Evolutionary conservation across 2,329 filamentous ascomycete species (phyloP), one percentile per base, ranked within the genome.

Genomic region (Bipolaris sorokiniana): DNA sequence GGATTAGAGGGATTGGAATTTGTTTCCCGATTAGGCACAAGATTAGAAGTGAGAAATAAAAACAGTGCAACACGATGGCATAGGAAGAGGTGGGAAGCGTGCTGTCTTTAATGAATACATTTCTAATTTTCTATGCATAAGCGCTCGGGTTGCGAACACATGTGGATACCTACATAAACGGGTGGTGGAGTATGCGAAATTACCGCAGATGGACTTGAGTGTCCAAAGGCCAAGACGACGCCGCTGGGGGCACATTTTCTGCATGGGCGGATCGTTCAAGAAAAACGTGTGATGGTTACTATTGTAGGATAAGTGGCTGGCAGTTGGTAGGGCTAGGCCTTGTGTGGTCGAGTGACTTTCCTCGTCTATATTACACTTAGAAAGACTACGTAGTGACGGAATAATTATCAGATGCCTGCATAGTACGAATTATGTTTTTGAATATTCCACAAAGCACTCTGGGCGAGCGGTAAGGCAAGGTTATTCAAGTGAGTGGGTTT

Each of bases 181-280:
- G 38, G 41, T 22, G 22, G 7, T 7, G 36, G 48, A 18, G n/a
- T 41, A 13, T 16, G 33, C 26, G 31, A 59, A 51, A 61, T 59
- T 61, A 34, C 52, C 34, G 48, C 36, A 47, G 48, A 46, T 52
- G 40, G 54, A 48, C 31, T 34, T 15, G 23, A 20, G 22, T 13
- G 15, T 20, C 36, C 7, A 41, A 41, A n/a, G 20, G 56, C 59
- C 49, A 56, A 59, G 59, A 47, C 59, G 37, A 47, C 56, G 37
- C 49, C 45, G 44, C 46, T 59, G 48, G 53, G 56, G 56, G 56
- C 56, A 54, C 48, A 16, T 48, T 44, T 54, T 51, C 51, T 52
- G 48, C 20, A 37, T 41, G 45, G 50, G 45, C 38, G 34, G 22
- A n/a, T 47, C 18, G 7, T 48, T 37, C 18, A 31, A 40, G 40